phyloP scores from a whole-genome alignment of 345 rosid genomes.

The Salix udensis region DNA sequence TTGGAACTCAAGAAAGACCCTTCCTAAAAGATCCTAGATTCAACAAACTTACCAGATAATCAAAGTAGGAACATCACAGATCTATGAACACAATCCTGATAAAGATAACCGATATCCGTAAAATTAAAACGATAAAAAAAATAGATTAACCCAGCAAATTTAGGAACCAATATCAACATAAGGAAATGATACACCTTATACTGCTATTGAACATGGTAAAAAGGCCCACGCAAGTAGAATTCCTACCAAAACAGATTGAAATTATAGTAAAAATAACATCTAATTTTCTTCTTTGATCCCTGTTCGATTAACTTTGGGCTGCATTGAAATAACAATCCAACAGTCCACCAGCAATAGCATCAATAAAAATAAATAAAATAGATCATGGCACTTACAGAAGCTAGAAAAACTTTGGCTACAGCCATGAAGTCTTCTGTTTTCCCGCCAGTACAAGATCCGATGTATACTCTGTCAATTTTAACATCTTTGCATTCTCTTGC shows the following conservation, averaged over 20 bases:
- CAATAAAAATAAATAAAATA: conserved; percentile 2
- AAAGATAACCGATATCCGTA: not conserved
- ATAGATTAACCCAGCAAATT: not conserved
- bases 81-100: not conserved
- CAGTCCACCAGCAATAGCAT: not conserved
- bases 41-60: not conserved
- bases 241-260: not conserved
- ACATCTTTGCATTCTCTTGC: conserved; percentile 99
- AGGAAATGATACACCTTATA: not conserved
- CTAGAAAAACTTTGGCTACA: conserved; percentile 81
- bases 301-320: not conserved
- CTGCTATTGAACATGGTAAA: not conserved
- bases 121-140: not conserved
- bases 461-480: conserved; percentile 94
- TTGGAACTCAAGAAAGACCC: not conserved
- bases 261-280: not conserved
- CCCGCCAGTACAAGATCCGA: conserved; percentile 99
- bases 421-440: conserved; percentile 93
- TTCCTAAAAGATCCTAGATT: not conserved
- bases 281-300: not conserved
- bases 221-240: not conserved
- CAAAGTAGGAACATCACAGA: not conserved
- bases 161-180: not conserved
- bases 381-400: conserved; percentile 53
- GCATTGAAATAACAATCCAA: not conserved